These are phyloP conservation scores for Karstenula rhodostoma DNA, from an alignment of 2,329 filamentous ascomycete genomes.

Conservation along the genomic window DNA sequence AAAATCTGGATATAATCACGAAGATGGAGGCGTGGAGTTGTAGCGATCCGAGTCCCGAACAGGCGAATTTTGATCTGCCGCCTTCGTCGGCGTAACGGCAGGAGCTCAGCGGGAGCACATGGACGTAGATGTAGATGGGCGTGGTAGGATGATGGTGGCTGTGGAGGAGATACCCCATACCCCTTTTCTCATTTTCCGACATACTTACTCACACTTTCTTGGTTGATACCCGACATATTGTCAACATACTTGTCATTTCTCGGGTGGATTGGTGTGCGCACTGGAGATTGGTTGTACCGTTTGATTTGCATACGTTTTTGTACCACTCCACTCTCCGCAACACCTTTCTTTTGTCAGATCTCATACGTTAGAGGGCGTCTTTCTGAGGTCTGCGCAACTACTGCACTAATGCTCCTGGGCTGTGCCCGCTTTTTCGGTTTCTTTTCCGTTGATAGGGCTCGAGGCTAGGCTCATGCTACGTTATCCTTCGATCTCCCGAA, in stretches of 20 bases:
- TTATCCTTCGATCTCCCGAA: neutral
- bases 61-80: slow-evolving; percentile 8
- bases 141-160: neutral
- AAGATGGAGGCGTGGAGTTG: slow-evolving; percentile 42
- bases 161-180: slow-evolving; percentile 7
- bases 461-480: slow-evolving; percentile 1
- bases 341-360: slow-evolving; percentile 18
- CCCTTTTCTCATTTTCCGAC: slow-evolving; percentile 1
- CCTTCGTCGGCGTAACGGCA: neutral
- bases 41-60: slow-evolving; percentile 28
- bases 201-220: slow-evolving; percentile 15
- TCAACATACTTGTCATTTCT: slow-evolving; percentile 20
- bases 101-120: neutral
- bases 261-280: slow-evolving; percentile 21
- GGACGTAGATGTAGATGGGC: neutral
- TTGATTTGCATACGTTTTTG: slow-evolving; percentile 3
- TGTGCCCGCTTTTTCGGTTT: slow-evolving; percentile 4
- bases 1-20: slow-evolving; percentile 41
- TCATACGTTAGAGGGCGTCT: slow-evolving; percentile 1
- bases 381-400: slow-evolving; percentile 7
- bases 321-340: slow-evolving; percentile 6
- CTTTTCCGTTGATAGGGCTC: slow-evolving; percentile 7
- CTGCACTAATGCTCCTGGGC: slow-evolving; percentile 11
- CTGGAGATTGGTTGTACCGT: slow-evolving; percentile 2
- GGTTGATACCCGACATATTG: slow-evolving; percentile 29